Conservation (phyloP, 768 basidiomycete genomes). For the Boletellus ananiceps region DNA sequence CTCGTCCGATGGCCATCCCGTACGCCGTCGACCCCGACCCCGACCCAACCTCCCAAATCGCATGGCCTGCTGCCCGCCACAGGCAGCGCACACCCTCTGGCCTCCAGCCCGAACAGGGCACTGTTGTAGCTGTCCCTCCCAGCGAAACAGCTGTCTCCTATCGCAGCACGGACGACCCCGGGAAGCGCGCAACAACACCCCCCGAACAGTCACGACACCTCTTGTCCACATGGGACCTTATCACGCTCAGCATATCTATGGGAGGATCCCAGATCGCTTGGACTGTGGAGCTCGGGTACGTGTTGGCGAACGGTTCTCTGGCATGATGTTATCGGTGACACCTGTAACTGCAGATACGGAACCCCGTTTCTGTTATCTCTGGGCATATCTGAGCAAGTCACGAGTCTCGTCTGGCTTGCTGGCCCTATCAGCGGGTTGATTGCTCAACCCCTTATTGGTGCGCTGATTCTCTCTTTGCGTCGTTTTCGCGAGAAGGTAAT, state of each 20-base stretch:
- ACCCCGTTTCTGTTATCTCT: constrained; percentile 86
- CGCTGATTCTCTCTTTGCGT: neutral
- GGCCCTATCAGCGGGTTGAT: constrained; percentile 93
- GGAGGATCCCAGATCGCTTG: constrained; percentile 92
- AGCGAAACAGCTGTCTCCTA: constrained; percentile 23
- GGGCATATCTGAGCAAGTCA: constrained; percentile 82
- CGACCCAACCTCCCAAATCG: constrained; percentile 74
- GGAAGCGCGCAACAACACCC: constrained; percentile 17
- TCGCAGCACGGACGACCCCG: constrained; percentile 31
- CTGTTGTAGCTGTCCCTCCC: constrained; percentile 6
- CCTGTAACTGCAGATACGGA: constrained; percentile 63
- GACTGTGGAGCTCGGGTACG: constrained; percentile 92
- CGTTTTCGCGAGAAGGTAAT: constrained; percentile 2
- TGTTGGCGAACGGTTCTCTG: constrained; percentile 8
- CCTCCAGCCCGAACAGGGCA: constrained; percentile 20
- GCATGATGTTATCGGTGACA: constrained; percentile 1
- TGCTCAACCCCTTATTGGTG: constrained; percentile 98
- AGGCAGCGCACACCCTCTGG: constrained; percentile 28
- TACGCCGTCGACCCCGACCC: constrained; percentile 51
- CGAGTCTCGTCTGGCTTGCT: constrained; percentile 92
- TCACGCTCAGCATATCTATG: constrained; percentile 87
- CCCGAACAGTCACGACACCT: constrained; percentile 26
- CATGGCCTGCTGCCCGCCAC: constrained; percentile 58
- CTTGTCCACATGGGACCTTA: constrained; percentile 60
- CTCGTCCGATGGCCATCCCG: constrained; percentile 52